phyloP scores from a whole-genome alignment of 495 filamentous ascomycete species.

The Hypoxylon cercidicola region DNA sequence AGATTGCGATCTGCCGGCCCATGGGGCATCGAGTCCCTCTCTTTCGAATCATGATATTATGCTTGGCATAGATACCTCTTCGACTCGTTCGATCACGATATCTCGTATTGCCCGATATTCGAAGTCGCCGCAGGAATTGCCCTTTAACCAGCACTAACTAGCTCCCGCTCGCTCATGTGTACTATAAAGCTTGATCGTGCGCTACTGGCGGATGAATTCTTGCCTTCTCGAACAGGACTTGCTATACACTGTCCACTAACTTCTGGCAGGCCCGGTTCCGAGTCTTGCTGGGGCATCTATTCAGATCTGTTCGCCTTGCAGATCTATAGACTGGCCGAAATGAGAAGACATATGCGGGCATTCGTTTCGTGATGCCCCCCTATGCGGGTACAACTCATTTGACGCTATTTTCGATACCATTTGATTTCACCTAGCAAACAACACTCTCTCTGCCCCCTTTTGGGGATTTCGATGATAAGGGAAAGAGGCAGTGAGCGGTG shows the following conservation, averaged over 20 bases:
- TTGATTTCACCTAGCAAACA: neutral
- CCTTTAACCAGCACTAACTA: neutral
- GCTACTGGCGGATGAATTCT: neutral
- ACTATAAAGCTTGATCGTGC: neutral
- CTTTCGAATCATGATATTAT: neutral
- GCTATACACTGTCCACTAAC: neutral
- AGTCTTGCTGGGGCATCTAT: too few species aligned
- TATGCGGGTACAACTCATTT: neutral
- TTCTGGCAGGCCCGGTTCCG: neutral
- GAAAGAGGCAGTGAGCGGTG: neutral
- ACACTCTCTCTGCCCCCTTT: neutral
- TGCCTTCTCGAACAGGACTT: too few species aligned
- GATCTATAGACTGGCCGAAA: too few species aligned
- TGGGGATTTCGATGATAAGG: neutral
- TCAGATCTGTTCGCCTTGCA: too few species aligned
- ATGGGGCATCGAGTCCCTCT: conserved; percentile 8
- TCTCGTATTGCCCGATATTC: neutral
- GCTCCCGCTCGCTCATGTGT: neutral
- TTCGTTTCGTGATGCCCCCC: too few species aligned
- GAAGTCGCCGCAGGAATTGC: neutral
- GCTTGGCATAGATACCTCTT: neutral
- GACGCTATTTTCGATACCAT: neutral
- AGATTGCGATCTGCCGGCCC: conserved; percentile 22
- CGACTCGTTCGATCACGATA: conserved; percentile 8
- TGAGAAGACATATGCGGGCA: too few species aligned